phyloP scores from a whole-genome alignment of 2,329 filamentous ascomycete genomes.

The Xylaria multiplex region DNA sequence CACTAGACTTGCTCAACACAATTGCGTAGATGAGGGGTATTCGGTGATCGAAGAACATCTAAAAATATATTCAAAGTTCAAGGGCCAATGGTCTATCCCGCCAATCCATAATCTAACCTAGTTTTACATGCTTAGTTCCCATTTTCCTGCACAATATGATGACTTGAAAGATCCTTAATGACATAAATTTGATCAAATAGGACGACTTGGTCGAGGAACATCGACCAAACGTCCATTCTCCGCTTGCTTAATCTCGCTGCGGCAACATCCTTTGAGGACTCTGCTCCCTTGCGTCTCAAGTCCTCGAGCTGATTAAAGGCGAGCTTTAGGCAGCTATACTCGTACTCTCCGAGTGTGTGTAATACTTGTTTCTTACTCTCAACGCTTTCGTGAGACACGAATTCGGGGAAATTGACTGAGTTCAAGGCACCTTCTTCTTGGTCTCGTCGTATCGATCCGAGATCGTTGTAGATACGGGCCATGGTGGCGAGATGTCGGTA shows the following conservation, averaged over 20 bases:
- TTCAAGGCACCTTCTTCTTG: slow-evolving; percentile 48
- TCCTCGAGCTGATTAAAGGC: slow-evolving; percentile 34
- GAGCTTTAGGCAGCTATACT: slow-evolving; percentile 40
- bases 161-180: slow-evolving; percentile 43
- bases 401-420: slow-evolving; percentile 49
- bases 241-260: slow-evolving; percentile 29
- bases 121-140: slow-evolving; percentile 21
- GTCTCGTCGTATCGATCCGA: slow-evolving; percentile 47
- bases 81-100: slow-evolving; percentile 19
- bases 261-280: slow-evolving; percentile 28
- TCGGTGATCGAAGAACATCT: background rate
- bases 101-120: slow-evolving; percentile 2
- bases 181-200: slow-evolving; percentile 52
- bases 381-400: slow-evolving; percentile 28
- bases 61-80: slow-evolving; percentile 2
- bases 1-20: background rate
- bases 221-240: slow-evolving; percentile 32
- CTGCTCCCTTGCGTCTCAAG: slow-evolving; percentile 15
- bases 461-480: slow-evolving; percentile 51
- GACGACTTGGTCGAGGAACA: slow-evolving; percentile 50
- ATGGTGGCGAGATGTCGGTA: slow-evolving; percentile 43
- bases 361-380: slow-evolving; percentile 31
- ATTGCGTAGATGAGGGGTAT: background rate
- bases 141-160: slow-evolving; percentile 34
- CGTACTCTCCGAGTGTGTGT: slow-evolving; percentile 46